phyloP scores from a whole-genome alignment of 257 asterid genomes.

The Solanum sitiens region DNA sequence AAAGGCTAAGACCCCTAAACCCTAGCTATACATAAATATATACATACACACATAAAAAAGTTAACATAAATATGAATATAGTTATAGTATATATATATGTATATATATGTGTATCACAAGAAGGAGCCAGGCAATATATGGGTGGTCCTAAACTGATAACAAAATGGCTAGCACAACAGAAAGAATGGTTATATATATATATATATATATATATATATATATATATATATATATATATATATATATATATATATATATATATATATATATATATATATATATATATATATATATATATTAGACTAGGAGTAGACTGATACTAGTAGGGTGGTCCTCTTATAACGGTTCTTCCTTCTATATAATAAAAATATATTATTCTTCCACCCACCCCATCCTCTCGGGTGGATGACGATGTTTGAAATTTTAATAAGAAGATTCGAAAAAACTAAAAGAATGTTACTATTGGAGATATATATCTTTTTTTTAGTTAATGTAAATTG shows the following conservation, averaged over 20 bases:
- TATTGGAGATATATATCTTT: too few species aligned
- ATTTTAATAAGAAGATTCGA: neutral
- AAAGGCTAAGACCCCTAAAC: neutral
- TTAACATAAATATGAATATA: neutral
- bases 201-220: neutral
- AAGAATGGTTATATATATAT: neutral
- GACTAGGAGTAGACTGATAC: neutral
- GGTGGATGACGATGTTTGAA: neutral
- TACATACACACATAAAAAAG: neutral
- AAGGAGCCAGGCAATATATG: neutral
- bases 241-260: neutral
- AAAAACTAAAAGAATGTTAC: neutral
- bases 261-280: neutral
- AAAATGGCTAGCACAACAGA: neutral
- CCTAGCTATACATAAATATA: neutral
- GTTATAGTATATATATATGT: neutral
- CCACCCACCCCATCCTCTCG: neutral
- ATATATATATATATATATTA: neutral
- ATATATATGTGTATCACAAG: neutral
- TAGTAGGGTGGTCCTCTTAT: constrained; percentile 21
- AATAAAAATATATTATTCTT: neutral
- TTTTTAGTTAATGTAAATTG: neutral
- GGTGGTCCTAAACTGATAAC: constrained; percentile 11
- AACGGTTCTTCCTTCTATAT: neutral
- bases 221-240: neutral